Evolutionary conservation across 2,329 filamentous ascomycete genomes (phyloP), one percentile per base, ranked within the genome.

Genomic region (Karstenula rhodostoma): DNA sequence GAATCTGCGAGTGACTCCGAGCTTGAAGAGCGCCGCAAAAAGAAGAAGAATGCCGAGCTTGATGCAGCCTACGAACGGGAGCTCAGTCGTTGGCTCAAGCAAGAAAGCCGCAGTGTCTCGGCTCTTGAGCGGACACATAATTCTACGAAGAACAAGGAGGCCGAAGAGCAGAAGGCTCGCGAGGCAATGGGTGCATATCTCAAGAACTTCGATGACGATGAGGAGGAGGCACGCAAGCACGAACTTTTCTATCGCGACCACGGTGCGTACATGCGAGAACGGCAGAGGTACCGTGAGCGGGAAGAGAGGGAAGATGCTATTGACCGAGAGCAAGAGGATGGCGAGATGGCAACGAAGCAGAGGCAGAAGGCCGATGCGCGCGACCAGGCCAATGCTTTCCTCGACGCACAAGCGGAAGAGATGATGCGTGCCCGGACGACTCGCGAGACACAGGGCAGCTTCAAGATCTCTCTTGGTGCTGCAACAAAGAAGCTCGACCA

Each of bases 381-480:
- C 32, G 92, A 91, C 57, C 89, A 94, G 87, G 94, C 94, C 10
- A 93, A 97, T 77, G 91, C 91, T 43, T 98, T 97, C 87, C 84
- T 97, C 61, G 91, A 93, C 66, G 87, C 89, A 62, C 92, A 96
- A 75, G 92, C 91, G 0, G 87, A 90, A 67, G 93, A 96, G 72
- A 85, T 96, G 76, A 61, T 67, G 42, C 70, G 63, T 33, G 70
- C 74, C n/a, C 74, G 78, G 58, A 77, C 79, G 50, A 81, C 81
- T 27, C 74, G 65, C 10, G 85, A 87, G 58, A 92, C 91, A 3
- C 89, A 92, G 72, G 67, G 68, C 33, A 25, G 52, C 42, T 96
- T 98, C 86, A 98, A 97, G 78, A 86, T 98, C 59, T 97, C 93
- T 1, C 89, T 98, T 27, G 94, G 94, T 56, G 93, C 93, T 0